These are phyloP conservation scores for Trichothecium roseum DNA, from an alignment of 2,329 filamentous ascomycete species.

Conservation along the genomic window DNA sequence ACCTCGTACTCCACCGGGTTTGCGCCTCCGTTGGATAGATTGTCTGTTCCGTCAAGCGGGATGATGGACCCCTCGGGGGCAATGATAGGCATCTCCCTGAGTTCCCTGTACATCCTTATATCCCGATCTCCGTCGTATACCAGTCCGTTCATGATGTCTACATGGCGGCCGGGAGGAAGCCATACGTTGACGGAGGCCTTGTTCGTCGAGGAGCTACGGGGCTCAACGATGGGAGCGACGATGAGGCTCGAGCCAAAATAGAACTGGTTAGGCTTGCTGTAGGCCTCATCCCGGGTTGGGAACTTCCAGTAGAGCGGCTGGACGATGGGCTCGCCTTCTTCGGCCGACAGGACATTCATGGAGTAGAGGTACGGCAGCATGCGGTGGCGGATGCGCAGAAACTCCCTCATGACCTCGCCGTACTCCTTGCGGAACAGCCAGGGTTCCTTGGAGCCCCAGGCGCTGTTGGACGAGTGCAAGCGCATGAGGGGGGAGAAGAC, in stretches of 20 bases:
- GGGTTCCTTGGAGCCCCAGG: slow-evolving; percentile 51
- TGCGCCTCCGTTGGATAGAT: slow-evolving; percentile 30
- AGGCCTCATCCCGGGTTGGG: slow-evolving; percentile 40
- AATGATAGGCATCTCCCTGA: slow-evolving; percentile 42
- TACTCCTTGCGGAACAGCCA: slow-evolving; percentile 43
- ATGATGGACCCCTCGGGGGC: slow-evolving; percentile 47
- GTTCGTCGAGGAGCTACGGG: slow-evolving; percentile 33
- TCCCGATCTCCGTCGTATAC: slow-evolving; percentile 47
- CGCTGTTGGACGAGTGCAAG: slow-evolving; percentile 46
- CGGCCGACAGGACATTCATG: slow-evolving; percentile 37
- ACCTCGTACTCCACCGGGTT: slow-evolving; percentile 39
- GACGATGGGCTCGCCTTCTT: slow-evolving; percentile 38
- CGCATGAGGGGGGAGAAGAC: slow-evolving; percentile 51
- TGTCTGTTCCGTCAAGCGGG: slow-evolving; percentile 34
- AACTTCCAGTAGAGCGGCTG: slow-evolving; percentile 55
- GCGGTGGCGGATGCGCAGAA: slow-evolving; percentile 43
- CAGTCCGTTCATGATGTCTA: slow-evolving; percentile 47
- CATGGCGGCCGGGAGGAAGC: slow-evolving; percentile 42
- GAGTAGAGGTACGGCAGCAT: slow-evolving; percentile 52
- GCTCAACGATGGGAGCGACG: slow-evolving; percentile 44
- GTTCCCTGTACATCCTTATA: slow-evolving; percentile 37
- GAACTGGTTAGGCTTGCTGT: slow-evolving; percentile 46
- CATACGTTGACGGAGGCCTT: slow-evolving; percentile 40
- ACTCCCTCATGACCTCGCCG: slow-evolving; percentile 33
- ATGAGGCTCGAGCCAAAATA: slow-evolving; percentile 47